These are phyloP conservation scores for Castanospermum australe DNA, from an alignment of 306 rosid genomes.

Conservation along the genomic window DNA sequence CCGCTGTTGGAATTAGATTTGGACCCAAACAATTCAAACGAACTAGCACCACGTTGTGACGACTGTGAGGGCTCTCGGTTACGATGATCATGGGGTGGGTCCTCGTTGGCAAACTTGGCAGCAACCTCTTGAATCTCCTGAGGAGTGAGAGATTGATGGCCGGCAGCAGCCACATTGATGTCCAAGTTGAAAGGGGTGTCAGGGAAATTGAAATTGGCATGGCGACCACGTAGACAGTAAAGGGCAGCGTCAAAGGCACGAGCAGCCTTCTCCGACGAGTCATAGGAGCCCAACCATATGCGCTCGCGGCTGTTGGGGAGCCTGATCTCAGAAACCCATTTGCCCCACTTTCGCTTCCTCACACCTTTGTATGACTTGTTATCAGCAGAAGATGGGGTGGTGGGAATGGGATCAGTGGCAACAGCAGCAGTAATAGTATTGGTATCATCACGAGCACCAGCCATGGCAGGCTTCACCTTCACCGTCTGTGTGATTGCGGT, in stretches of 20 bases:
- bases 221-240: slow-evolving; percentile 63
- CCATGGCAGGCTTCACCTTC: too few relatives aligned
- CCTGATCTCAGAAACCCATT: slow-evolving; percentile 76
- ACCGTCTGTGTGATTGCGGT: too few relatives aligned
- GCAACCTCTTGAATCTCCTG: slow-evolving; percentile 60
- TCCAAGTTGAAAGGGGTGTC: slow-evolving; percentile 38
- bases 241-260: slow-evolving; percentile 82
- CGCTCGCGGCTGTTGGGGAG: slow-evolving; percentile 77
- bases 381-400: too few relatives aligned
- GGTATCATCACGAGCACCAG: too few relatives aligned
- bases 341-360: slow-evolving; percentile 74
- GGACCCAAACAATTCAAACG: too few relatives aligned
- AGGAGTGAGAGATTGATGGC: slow-evolving; percentile 22
- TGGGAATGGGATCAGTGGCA: too few relatives aligned
- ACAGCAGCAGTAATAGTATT: background rate
- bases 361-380: slow-evolving; percentile 59
- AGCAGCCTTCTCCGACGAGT: slow-evolving; percentile 66
- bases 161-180: background rate
- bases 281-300: slow-evolving; percentile 74
- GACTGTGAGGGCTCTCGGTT: background rate
- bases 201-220: slow-evolving; percentile 63
- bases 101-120: slow-evolving; percentile 47
- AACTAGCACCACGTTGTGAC: background rate
- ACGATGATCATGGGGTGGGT: background rate
- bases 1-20: too few relatives aligned